Evolutionary conservation across 208 protist species (phyloP).

Genomic region (Ichthyophonus hoferi): DNA sequence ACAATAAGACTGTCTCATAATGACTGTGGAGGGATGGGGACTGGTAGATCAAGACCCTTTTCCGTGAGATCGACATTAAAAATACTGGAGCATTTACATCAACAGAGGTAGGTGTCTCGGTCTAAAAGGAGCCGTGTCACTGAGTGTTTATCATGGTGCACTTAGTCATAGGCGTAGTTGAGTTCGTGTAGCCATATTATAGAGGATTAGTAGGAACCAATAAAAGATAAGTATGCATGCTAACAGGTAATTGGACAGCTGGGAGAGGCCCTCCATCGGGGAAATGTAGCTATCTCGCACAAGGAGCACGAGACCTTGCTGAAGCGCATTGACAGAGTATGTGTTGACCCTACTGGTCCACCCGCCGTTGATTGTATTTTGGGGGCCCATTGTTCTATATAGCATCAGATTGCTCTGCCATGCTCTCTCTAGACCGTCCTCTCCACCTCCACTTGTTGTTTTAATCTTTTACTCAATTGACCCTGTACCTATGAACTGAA

Average conservation of each 20-base stretch:
- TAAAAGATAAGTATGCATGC: neutral
- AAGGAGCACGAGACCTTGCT: neutral
- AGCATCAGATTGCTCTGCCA: neutral
- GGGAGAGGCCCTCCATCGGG: neutral
- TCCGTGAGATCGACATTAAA: neutral
- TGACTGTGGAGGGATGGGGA: too few relatives aligned
- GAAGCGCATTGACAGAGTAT: constrained; percentile 5
- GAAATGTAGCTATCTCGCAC: neutral
- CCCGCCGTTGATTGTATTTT: neutral
- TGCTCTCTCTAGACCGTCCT: neutral
- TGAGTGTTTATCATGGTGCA: neutral
- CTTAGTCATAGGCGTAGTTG: neutral
- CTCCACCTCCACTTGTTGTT: neutral
- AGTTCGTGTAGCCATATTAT: neutral
- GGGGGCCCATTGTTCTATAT: neutral
- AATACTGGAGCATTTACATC: neutral
- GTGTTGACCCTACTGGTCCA: neutral
- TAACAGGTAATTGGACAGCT: neutral
- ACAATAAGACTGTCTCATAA: too few relatives aligned
- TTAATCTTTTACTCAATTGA: neutral
- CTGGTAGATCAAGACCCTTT: neutral
- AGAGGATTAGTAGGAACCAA: too few relatives aligned
- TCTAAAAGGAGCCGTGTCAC: neutral
- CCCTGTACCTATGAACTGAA: neutral
- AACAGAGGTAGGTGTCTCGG: neutral